Evolutionary conservation across 352 stramenopile species (phyloP).

Genomic region (Phytophthora hybrid): DNA sequence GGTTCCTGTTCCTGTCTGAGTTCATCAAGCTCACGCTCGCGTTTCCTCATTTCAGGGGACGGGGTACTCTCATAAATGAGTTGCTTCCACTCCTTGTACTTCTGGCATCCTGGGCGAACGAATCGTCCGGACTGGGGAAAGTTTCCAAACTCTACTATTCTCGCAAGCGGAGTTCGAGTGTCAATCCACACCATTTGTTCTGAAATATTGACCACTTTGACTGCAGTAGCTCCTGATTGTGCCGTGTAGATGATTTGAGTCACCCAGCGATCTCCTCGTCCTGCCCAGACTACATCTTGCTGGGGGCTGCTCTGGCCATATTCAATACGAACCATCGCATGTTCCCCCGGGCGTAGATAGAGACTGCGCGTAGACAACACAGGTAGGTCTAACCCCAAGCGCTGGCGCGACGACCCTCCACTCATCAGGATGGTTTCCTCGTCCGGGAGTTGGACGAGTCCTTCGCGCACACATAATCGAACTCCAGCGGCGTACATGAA

Average conservation of each 20-base stretch:
- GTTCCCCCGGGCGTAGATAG: not conserved
- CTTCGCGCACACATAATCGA: not conserved
- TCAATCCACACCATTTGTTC: conserved; percentile 3
- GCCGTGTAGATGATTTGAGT: not conserved
- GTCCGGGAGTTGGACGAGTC: not conserved
- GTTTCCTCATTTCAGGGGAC: not conserved
- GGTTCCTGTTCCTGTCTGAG: not conserved
- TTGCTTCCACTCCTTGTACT: conserved; percentile 13
- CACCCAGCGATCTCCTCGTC: not conserved
- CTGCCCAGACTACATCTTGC: not conserved
- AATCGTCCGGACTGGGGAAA: too few relatives aligned
- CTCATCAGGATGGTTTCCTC: conserved; percentile 3
- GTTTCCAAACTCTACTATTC: too few relatives aligned
- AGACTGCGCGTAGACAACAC: not conserved
- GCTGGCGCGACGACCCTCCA: too few relatives aligned
- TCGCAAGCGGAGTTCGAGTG: not conserved
- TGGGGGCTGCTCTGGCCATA: not conserved
- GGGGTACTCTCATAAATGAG: conserved; percentile 16
- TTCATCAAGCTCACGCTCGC: not conserved
- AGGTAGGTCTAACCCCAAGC: not conserved
- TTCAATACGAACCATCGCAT: not conserved
- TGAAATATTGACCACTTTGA: not conserved
- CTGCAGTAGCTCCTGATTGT: not conserved
- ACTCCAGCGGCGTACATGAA: conserved; percentile 41
- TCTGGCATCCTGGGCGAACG: too few relatives aligned